A percentile compares a stretch with the other conserved stretches of the same genome.
Conservation (phyloP, 768 basidiomycete genomes). For the Strobilomyces dryophilus region DNA sequence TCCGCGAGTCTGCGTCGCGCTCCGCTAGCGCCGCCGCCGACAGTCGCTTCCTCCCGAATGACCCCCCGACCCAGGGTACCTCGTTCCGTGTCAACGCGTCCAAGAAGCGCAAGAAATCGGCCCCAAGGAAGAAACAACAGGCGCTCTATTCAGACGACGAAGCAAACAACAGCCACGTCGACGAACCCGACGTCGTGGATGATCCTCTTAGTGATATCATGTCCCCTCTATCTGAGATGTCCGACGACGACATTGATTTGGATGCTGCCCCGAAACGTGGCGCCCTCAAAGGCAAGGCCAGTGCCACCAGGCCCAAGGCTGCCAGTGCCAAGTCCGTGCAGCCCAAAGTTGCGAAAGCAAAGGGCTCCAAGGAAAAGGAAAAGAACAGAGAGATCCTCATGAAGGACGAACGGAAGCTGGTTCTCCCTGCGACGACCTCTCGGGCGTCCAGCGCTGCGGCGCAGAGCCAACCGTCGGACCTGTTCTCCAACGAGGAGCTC, state of each 20-base stretch:
- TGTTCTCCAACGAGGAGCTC: conserved; percentile 31
- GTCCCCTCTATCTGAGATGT: conserved; percentile 20
- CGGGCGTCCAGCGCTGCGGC: conserved; percentile 30
- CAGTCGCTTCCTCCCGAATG: conserved; percentile 19
- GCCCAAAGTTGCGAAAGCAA: conserved; percentile 24
- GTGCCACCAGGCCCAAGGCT: conserved; percentile 23
- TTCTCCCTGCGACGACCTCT: conserved; percentile 13
- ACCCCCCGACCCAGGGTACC: too few relatives aligned
- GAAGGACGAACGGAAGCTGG: conserved; percentile 40
- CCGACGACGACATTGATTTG: conserved; percentile 26
- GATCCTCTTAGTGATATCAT: conserved; percentile 24
- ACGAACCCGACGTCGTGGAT: conserved; percentile 23
- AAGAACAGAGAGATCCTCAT: conserved; percentile 34
- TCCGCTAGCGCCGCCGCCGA: conserved; percentile 13
- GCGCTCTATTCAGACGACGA: conserved; percentile 29
- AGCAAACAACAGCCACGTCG: conserved; percentile 24
- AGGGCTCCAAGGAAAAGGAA: conserved; percentile 31
- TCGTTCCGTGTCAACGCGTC: neutral
- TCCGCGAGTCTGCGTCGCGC: conserved; percentile 16
- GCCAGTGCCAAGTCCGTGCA: conserved; percentile 20
- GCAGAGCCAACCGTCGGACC: conserved; percentile 28
- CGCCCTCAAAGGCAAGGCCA: conserved; percentile 19
- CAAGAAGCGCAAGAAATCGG: conserved; percentile 17
- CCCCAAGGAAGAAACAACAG: conserved; percentile 16
- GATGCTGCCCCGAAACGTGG: conserved; percentile 21